phyloP scores from a whole-genome alignment of 768 basidiomycete species.

The Gloeophyllum trabeum region DNA sequence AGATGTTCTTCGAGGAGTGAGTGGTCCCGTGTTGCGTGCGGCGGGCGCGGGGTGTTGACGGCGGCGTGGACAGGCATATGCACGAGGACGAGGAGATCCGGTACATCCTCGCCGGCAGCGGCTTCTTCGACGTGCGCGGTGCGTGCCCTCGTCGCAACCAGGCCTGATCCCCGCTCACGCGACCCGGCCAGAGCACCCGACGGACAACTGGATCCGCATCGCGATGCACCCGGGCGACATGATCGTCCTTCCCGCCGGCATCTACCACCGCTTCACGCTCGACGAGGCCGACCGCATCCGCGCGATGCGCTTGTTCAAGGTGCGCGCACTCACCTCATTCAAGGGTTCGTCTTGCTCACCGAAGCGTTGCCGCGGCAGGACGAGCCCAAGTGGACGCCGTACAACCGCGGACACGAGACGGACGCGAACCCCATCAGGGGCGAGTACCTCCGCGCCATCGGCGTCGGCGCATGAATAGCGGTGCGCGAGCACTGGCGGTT shows the following conservation, averaged over 20 bases:
- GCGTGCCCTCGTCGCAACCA: too few species aligned
- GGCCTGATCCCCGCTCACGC: too few species aligned
- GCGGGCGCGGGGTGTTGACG: conserved; percentile 1
- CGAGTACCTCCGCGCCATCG: conserved; percentile 44
- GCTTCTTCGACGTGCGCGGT: conserved; percentile 91
- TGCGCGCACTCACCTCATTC: conserved; percentile 12
- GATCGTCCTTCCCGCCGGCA: conserved; percentile 78
- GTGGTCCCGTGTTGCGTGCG: conserved; percentile 1
- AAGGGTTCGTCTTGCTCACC: background rate
- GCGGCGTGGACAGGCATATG: conserved; percentile 48
- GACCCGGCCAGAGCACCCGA: conserved; percentile 39
- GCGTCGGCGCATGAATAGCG: conserved; percentile 1
- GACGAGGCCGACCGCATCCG: conserved; percentile 65
- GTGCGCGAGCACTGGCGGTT: too few species aligned
- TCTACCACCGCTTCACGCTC: conserved; percentile 92
- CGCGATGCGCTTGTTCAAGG: conserved; percentile 81
- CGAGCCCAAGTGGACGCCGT: conserved; percentile 83
- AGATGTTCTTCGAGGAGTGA: conserved; percentile 76
- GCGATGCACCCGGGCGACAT: conserved; percentile 72
- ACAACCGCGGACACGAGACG: conserved; percentile 51
- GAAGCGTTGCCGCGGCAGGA: conserved; percentile 57
- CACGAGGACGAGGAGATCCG: conserved; percentile 96
- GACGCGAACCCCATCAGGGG: conserved; percentile 55
- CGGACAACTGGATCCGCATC: conserved; percentile 75
- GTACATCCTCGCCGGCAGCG: conserved; percentile 77